Conservation (phyloP, 176 grass and related monocot genomes). For the Aegilops longissima region DNA sequence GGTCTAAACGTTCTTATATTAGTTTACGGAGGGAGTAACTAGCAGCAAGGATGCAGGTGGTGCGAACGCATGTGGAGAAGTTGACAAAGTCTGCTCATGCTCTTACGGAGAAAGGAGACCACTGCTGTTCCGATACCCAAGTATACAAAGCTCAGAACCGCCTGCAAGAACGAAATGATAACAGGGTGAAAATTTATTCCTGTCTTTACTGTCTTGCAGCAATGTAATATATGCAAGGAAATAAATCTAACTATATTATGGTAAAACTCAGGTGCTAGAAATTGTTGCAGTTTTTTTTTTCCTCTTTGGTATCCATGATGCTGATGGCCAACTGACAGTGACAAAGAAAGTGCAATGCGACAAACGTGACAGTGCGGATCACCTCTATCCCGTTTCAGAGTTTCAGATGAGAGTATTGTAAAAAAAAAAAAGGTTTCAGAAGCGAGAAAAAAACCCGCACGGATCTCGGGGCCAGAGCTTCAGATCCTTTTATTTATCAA, state of each 20-base stretch:
- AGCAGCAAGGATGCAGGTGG: neutral
- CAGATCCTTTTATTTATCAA: neutral
- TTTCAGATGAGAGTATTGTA: neutral
- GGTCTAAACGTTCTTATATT: too few species aligned
- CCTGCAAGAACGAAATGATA: conserved; percentile 35
- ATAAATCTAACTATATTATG: neutral
- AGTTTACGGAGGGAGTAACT: neutral
- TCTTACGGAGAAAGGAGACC: conserved; percentile 61
- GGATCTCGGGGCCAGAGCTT: neutral
- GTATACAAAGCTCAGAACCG: conserved; percentile 56
- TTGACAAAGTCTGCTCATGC: conserved; percentile 2
- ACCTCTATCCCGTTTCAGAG: neutral
- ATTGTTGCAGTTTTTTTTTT: neutral
- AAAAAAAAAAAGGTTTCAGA: too few species aligned
- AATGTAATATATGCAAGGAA: neutral
- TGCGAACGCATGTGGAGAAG: neutral
- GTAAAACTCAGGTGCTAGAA: too few species aligned
- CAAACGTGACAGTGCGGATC: conserved; percentile 18
- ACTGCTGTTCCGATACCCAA: conserved; percentile 45
- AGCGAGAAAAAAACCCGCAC: neutral
- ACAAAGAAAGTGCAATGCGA: neutral
- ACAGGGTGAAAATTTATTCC: neutral
- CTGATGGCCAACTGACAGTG: neutral
- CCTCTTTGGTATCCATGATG: neutral
- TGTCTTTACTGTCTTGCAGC: neutral